Evolutionary conservation across 1,284 basidiomycete genomes (phyloP), one percentile per base, ranked within the genome.

Genomic region (Microbotryum lychnidis-dioicae): DNA sequence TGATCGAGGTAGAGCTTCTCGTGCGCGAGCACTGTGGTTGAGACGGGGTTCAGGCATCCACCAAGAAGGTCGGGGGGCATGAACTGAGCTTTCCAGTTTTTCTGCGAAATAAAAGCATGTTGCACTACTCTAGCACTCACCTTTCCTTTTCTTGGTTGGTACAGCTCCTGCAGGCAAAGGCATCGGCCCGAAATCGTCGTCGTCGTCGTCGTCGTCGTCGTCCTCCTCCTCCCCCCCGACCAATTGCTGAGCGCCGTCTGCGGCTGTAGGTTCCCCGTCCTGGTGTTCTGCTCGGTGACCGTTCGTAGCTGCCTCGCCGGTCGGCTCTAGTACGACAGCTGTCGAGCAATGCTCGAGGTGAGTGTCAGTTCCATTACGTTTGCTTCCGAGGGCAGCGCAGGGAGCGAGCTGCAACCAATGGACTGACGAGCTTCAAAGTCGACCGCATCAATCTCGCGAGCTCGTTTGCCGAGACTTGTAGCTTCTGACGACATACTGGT

Each of bases 1-100:
- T 94, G 89, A 53, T 91, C 89, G 52, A 98, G 81, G 76, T 89
- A 97, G 33, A 97, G 80, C 67, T 83, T 82, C 78, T 89, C 87
- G 69, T 89, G 85, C 2, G 84, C 83, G 12, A 89, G 78, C 16
- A 86, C 84, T 84, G 64, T 12, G 48, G 21, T 49, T n/a, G 20
- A n/a, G 21, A 20, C 10, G 8, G 16, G 14, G 46, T 20, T 49
- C 21, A 23, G 21, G 18, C 14, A 18, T 20, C 25, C 21, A 16
- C 10, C 21, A 27, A 3, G n/a, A 8, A 18, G 48, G 10, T 14
- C 4, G 23, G 1, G 48, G 4, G 8, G 16, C 12, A 37, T 14
- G 6, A 9, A 12, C 1, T 6, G 2, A 14, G n/a, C 21, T 56
- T n/a, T 57, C 52, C 16, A 12, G 2, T 3, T 14, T n/a, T n/a